Percentiles rank a stretch among this genome's conserved stretches.
Conservation (phyloP, 2,329 filamentous ascomycete genomes). For the Phymatotrichopsis omnivora region DNA sequence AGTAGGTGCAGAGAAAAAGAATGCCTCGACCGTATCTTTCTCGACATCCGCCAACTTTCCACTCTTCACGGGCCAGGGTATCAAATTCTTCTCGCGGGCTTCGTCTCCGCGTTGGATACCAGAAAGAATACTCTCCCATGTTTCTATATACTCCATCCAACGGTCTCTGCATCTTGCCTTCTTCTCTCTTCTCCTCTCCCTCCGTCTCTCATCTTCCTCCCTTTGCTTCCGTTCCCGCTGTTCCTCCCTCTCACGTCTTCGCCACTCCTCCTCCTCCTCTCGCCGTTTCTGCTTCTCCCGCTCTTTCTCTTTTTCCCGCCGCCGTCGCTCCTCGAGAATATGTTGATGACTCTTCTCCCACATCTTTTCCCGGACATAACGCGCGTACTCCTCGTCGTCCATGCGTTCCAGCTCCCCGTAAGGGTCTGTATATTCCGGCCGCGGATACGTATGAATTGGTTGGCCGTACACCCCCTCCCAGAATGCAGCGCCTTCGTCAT, state of each 20-base stretch:
- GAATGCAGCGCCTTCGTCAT: conserved; percentile 89
- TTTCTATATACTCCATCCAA: conserved; percentile 55
- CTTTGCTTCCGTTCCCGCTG: conserved; percentile 57
- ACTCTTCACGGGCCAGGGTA: conserved; percentile 64
- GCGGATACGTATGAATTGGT: conserved; percentile 71
- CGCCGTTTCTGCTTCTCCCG: conserved; percentile 39
- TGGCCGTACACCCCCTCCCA: conserved; percentile 97
- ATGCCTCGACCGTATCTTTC: conserved; percentile 53
- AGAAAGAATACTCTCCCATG: conserved; percentile 48
- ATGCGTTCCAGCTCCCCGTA: conserved; percentile 64
- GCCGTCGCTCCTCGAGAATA: conserved; percentile 62
- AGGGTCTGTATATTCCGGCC: conserved; percentile 40
- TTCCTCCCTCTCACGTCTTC: conserved; percentile 58
- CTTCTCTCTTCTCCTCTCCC: conserved; percentile 50
- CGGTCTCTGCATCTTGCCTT: conserved; percentile 45
- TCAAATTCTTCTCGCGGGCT: conserved; percentile 36
- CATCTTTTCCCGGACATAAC: conserved; percentile 78
- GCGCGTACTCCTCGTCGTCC: conserved; percentile 85
- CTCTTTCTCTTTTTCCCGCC: conserved; percentile 45
- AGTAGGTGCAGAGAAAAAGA: conserved; percentile 51
- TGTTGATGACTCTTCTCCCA: conserved; percentile 91
- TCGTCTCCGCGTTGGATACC: conserved; percentile 32
- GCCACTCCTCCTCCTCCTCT: conserved; percentile 39
- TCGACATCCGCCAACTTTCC: conserved; percentile 48
- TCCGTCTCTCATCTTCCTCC: conserved; percentile 54